Evolutionary conservation across 2,329 filamentous ascomycete species (phyloP).

Genomic region (Daldinia sp.): DNA sequence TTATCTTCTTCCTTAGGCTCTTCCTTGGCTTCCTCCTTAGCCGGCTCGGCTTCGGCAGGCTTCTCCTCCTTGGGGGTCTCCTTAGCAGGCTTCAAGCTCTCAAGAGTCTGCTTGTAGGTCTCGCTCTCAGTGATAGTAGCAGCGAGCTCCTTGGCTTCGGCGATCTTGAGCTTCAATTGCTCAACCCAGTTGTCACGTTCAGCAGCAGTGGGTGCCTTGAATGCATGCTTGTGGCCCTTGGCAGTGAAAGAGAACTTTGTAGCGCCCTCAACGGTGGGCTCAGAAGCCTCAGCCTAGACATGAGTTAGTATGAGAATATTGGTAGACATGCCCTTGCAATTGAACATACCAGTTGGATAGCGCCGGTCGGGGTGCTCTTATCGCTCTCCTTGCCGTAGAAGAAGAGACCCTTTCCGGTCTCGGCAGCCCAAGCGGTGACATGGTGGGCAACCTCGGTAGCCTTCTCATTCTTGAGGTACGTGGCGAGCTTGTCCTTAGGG

Average conservation of each 20-base stretch:
- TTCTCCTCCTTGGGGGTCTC: constrained; percentile 64
- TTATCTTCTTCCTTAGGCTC: constrained; percentile 68
- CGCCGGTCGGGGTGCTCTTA: constrained; percentile 82
- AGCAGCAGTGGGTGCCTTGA: constrained; percentile 80
- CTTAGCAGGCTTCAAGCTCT: constrained; percentile 71
- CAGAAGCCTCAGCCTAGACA: constrained; percentile 68
- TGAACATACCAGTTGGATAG: constrained; percentile 85
- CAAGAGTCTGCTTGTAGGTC: constrained; percentile 87
- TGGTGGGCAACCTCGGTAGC: constrained; percentile 78
- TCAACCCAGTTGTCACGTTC: constrained; percentile 95
- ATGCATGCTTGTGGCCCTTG: constrained; percentile 90
- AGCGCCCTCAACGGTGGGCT: constrained; percentile 79
- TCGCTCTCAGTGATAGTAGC: constrained; percentile 81
- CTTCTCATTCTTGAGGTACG: constrained; percentile 92
- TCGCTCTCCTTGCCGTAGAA: constrained; percentile 90
- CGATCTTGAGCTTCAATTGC: constrained; percentile 83
- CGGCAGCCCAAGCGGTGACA: constrained; percentile 86
- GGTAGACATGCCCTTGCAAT: constrained; percentile 12
- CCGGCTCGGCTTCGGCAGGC: constrained; percentile 54
- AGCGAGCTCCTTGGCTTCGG: constrained; percentile 86
- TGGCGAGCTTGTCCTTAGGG: constrained; percentile 77
- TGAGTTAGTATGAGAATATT: constrained; percentile 47
- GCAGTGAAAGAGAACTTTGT: constrained; percentile 89
- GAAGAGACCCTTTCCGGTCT: constrained; percentile 95
- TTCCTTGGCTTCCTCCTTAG: constrained; percentile 54